These are phyloP conservation scores for Trametes punicea DNA, from an alignment of 768 basidiomycete genomes.

Conservation along the genomic window DNA sequence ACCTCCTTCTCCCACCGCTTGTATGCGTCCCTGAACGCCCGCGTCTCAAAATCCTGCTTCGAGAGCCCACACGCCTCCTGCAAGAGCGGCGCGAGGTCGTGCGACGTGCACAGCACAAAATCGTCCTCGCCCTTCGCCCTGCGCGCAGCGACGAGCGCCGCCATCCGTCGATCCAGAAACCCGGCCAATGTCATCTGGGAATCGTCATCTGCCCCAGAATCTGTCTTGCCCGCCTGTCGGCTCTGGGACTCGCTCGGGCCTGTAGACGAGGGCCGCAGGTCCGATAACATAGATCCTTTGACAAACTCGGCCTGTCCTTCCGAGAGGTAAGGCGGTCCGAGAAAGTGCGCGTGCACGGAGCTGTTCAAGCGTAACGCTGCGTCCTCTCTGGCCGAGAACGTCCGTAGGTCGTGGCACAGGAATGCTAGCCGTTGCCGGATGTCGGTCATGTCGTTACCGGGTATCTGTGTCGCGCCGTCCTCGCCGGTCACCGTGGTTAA, in stretches of 20 bases:
- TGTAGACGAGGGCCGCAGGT: neutral
- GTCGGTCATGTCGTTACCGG: neutral
- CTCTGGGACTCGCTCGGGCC: neutral
- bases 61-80: neutral
- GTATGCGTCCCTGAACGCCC: neutral
- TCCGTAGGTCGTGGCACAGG: conserved; percentile 1
- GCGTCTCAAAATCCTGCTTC: neutral
- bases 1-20: conserved; percentile 5
- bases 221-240: neutral
- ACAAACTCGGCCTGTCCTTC: neutral
- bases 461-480: neutral
- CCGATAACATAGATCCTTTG: neutral
- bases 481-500: too few species aligned
- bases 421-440: neutral
- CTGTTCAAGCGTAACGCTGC: neutral
- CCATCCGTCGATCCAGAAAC: neutral
- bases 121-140: conserved; percentile 1
- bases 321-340: neutral
- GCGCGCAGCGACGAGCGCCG: neutral
- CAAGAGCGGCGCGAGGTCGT: conserved; percentile 1
- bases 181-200: neutral
- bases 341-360: neutral
- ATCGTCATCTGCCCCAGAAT: neutral
- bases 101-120: conserved; percentile 6
- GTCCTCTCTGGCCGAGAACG: neutral